Conservation (phyloP, 2,329 filamentous ascomycete species). For the Polychaeton citri region DNA sequence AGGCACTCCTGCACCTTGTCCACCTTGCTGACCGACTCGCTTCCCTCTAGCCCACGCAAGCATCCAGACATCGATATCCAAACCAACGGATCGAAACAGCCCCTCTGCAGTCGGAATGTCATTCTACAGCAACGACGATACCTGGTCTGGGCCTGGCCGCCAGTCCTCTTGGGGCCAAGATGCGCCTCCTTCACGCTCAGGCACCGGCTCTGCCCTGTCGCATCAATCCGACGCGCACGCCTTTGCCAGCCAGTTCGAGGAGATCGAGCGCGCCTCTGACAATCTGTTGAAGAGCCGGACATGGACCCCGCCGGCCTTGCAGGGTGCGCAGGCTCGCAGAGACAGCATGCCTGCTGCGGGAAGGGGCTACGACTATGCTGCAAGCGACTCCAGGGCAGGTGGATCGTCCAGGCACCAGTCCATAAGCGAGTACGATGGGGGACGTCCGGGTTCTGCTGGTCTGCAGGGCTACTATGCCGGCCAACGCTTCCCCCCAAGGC, state of each 20-base stretch:
- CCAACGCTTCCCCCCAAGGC: constrained; percentile 80
- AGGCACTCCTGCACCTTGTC: too few relatives aligned
- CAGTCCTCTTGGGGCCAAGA: constrained; percentile 63
- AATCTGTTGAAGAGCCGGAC: constrained; percentile 96
- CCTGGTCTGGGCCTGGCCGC: constrained; percentile 49
- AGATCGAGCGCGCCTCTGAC: constrained; percentile 91
- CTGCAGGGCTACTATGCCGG: constrained; percentile 88
- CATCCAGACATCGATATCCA: too few relatives aligned
- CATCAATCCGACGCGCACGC: constrained; percentile 55
- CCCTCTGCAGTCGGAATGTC: too few relatives aligned
- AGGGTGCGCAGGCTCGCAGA: constrained; percentile 46
- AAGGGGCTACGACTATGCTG: constrained; percentile 19
- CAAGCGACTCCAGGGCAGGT: constrained; percentile 52
- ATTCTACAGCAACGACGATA: constrained; percentile 53
- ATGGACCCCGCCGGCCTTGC: constrained; percentile 45
- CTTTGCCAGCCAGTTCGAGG: constrained; percentile 81
- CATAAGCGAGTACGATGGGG: constrained; percentile 68
- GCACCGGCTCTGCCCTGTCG: constrained; percentile 56
- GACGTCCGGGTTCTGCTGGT: constrained; percentile 61
- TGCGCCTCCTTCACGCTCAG: constrained; percentile 57
- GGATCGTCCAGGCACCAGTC: constrained; percentile 67
- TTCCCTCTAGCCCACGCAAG: too few relatives aligned
- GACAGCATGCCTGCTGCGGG: constrained; percentile 61
- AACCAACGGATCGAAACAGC: too few relatives aligned
- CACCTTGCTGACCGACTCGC: too few relatives aligned